These are phyloP conservation scores for Russula sp. DNA, from an alignment of 768 basidiomycete genomes.

Conservation along the genomic window DNA sequence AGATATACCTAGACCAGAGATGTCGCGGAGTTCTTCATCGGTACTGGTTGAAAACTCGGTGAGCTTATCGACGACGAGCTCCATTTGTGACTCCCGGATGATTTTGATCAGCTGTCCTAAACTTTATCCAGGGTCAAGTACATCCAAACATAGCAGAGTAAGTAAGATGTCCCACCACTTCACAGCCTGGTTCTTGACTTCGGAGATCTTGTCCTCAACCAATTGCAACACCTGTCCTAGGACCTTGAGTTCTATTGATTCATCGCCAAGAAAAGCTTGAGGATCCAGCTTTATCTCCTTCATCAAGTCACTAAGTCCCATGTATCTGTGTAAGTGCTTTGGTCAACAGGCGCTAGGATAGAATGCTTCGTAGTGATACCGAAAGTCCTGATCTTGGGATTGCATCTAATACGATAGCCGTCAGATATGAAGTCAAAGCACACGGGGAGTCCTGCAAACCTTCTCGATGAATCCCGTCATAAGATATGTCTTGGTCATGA, in stretches of 20 bases:
- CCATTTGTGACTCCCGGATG: constrained; percentile 75
- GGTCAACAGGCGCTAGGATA: constrained; percentile 17
- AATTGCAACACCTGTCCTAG: constrained; percentile 78
- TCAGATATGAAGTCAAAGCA: constrained; percentile 1
- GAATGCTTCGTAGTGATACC: constrained; percentile 41
- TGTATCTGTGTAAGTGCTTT: constrained; percentile 55
- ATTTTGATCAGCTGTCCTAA: constrained; percentile 89
- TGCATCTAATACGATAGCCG: constrained; percentile 55
- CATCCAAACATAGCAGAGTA: neutral
- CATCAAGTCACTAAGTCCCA: constrained; percentile 95
- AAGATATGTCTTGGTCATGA: constrained; percentile 79
- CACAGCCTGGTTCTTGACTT: constrained; percentile 97
- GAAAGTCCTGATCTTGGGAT: constrained; percentile 86
- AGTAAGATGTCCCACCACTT: constrained; percentile 60
- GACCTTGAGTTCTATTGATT: constrained; percentile 77
- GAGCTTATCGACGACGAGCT: constrained; percentile 82
- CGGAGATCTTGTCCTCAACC: constrained; percentile 92
- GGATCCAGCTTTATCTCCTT: constrained; percentile 79
- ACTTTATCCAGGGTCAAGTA: constrained; percentile 36
- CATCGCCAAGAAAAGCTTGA: constrained; percentile 73
- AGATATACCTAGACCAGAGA: constrained; percentile 78
- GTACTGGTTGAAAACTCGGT: constrained; percentile 79
- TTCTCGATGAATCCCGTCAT: constrained; percentile 85
- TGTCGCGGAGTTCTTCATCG: constrained; percentile 92
- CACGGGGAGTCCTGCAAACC: constrained; percentile 33